Evolutionary conservation across 164 flowering plant genomes (phyloP).

Genomic region (Stephania yunnanensis): DNA sequence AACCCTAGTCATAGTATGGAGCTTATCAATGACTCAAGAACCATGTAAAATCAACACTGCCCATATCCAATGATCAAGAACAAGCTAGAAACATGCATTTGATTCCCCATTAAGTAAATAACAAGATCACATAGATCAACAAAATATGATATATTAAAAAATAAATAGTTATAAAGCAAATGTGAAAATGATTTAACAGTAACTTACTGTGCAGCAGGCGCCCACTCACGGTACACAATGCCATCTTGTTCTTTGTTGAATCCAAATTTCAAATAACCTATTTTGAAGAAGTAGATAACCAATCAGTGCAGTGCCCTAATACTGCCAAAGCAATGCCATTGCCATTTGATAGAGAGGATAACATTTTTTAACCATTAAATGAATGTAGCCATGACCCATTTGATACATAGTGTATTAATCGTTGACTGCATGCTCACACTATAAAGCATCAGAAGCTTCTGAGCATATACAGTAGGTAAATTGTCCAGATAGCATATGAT

Average conservation of each 20-base stretch:
- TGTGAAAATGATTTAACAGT: conserved; percentile 1
- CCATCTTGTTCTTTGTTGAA: conserved; percentile 75
- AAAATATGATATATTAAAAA: background rate
- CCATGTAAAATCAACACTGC: background rate
- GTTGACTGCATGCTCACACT: background rate
- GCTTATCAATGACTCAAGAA: background rate
- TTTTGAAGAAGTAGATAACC: conserved; percentile 7
- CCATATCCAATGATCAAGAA: background rate
- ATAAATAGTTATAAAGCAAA: background rate
- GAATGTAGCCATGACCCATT: background rate
- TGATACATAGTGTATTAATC: background rate
- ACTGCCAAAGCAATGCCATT: background rate
- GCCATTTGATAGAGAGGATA: background rate
- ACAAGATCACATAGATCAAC: conserved; percentile 1
- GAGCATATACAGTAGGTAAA: background rate
- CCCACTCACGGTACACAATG: conserved; percentile 94
- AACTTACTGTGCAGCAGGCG: conserved; percentile 93
- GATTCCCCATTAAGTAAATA: too few species aligned
- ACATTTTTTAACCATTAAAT: background rate
- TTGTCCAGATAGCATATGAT: background rate
- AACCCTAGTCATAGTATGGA: background rate
- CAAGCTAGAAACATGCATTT: too few species aligned
- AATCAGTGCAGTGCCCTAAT: background rate
- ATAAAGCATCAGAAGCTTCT: background rate
- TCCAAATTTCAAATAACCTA: conserved; percentile 86